Evolutionary conservation across 2,329 filamentous ascomycete genomes (phyloP).

Genomic region (Rhexocercosporidium sp.): DNA sequence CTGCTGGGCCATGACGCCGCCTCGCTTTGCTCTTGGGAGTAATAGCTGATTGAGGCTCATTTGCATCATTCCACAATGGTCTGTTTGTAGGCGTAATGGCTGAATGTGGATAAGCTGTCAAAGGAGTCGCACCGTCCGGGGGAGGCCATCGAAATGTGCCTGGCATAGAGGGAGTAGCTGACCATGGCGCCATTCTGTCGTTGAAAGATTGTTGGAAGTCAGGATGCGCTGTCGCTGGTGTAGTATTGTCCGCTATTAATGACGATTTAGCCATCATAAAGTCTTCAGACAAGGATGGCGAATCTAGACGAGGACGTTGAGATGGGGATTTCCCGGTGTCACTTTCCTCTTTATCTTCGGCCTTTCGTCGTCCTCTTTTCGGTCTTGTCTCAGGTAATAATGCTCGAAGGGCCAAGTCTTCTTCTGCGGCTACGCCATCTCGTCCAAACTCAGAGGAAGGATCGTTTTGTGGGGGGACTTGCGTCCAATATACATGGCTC

Average conservation of each 20-base stretch:
- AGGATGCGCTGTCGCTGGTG: slow-evolving; percentile 48
- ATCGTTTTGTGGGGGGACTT: slow-evolving; percentile 70
- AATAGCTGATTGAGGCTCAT: slow-evolving; percentile 76
- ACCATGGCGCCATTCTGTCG: slow-evolving; percentile 38
- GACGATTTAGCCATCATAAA: slow-evolving; percentile 40
- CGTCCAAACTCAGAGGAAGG: slow-evolving; percentile 69
- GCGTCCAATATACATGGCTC: slow-evolving; percentile 77
- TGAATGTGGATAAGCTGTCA: slow-evolving; percentile 76
- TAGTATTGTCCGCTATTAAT: slow-evolving; percentile 44
- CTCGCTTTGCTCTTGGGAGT: slow-evolving; percentile 63
- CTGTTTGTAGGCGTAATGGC: slow-evolving; percentile 68
- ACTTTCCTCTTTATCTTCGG: slow-evolving; percentile 62
- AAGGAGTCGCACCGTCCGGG: slow-evolving; percentile 61
- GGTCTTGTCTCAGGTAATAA: slow-evolving; percentile 77
- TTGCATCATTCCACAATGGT: slow-evolving; percentile 48
- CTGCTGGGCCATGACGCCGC: slow-evolving; percentile 79
- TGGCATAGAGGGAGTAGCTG: slow-evolving; percentile 36
- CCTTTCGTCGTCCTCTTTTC: slow-evolving; percentile 65
- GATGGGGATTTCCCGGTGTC: slow-evolving; percentile 54
- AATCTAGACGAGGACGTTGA: slow-evolving; percentile 68
- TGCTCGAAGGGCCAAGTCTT: slow-evolving; percentile 86
- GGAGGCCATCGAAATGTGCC: slow-evolving; percentile 45
- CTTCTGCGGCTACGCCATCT: slow-evolving; percentile 83
- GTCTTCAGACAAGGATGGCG: slow-evolving; percentile 50
- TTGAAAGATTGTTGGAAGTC: slow-evolving; percentile 35